Evolutionary conservation across 495 filamentous ascomycete species (phyloP).

Genomic region (Penicillium cosmopolitanum): DNA sequence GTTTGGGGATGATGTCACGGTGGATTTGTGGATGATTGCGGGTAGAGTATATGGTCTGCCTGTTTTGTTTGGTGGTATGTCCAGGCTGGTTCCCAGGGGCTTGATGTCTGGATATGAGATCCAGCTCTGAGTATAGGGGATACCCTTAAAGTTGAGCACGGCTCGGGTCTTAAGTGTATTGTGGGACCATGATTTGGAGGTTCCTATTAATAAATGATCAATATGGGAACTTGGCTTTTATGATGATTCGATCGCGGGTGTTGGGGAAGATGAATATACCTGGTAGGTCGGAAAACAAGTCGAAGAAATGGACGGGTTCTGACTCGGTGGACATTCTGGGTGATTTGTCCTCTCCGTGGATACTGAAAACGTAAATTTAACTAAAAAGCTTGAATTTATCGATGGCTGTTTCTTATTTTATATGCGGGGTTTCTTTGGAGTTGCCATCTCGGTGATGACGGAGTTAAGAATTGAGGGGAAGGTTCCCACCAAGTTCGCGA

Average conservation of each 20-base stretch:
- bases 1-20: conserved; percentile 22
- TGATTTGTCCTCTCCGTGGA: neutral
- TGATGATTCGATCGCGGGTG: no score
- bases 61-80: conserved; percentile 23
- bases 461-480: neutral
- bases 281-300: conserved; percentile 31
- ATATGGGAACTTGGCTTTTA: no score
- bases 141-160: conserved; percentile 41
- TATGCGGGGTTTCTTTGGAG: neutral
- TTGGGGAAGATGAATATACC: conserved; percentile 20
- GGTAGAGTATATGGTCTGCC: conserved; percentile 36
- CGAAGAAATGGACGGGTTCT: conserved; percentile 40
- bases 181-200: conserved; percentile 38
- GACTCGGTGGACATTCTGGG: neutral
- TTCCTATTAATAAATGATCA: conserved; percentile 13
- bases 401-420: neutral
- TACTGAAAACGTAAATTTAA: neutral
- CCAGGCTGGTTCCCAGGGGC: conserved; percentile 25
- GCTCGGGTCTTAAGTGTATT: conserved; percentile 39
- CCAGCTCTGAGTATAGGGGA: conserved; percentile 41
- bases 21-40: conserved; percentile 34
- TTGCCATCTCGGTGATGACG: no score
- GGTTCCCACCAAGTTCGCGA: neutral
- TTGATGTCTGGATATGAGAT: conserved; percentile 43
- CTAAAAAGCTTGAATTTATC: neutral